Evolutionary conservation across 768 basidiomycete genomes (phyloP).

Genomic region (Lactarius akahatsu): DNA sequence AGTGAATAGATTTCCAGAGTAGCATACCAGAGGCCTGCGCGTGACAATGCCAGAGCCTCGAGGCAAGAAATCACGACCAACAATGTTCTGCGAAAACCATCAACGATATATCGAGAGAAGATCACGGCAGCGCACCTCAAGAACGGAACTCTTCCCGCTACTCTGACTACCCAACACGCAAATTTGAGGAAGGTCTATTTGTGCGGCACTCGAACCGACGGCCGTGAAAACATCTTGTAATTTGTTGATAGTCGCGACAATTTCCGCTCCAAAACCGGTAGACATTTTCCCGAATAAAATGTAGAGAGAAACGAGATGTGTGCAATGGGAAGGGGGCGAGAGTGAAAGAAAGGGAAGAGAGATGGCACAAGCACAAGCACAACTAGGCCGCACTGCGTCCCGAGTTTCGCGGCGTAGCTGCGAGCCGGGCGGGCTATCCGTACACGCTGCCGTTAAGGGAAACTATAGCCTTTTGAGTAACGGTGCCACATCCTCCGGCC

Average conservation of each 20-base stretch:
- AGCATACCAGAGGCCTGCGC: slow-evolving; percentile 83
- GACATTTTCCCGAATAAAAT: slow-evolving; percentile 38
- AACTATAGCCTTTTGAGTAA: slow-evolving; percentile 5
- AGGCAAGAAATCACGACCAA: slow-evolving; percentile 97
- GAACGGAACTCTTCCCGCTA: slow-evolving; percentile 90
- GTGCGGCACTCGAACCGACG: slow-evolving; percentile 71
- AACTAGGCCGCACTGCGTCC: background rate
- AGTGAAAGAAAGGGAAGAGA: background rate
- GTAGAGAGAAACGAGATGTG: slow-evolving; percentile 18
- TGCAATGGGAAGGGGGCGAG: slow-evolving; percentile 14
- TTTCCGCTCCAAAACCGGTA: slow-evolving; percentile 74
- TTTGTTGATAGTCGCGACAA: slow-evolving; percentile 81
- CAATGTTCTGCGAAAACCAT: slow-evolving; percentile 72
- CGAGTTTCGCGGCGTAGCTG: background rate
- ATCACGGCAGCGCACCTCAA: slow-evolving; percentile 59
- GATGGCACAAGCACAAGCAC: slow-evolving; percentile 5
- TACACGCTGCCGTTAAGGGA: background rate
- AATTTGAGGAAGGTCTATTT: slow-evolving; percentile 90
- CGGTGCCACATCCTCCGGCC: slow-evolving; percentile 2
- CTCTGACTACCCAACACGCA: slow-evolving; percentile 90
- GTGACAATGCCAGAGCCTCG: slow-evolving; percentile 99
- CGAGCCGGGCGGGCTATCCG: background rate
- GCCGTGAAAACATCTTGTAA: slow-evolving; percentile 89
- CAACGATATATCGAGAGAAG: slow-evolving; percentile 1
- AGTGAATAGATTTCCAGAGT: background rate